A percentile compares a stretch with the other conserved stretches of the same genome.
phyloP scores from a whole-genome alignment of 768 basidiomycete genomes.

The Hygrophorus pudorinus region DNA sequence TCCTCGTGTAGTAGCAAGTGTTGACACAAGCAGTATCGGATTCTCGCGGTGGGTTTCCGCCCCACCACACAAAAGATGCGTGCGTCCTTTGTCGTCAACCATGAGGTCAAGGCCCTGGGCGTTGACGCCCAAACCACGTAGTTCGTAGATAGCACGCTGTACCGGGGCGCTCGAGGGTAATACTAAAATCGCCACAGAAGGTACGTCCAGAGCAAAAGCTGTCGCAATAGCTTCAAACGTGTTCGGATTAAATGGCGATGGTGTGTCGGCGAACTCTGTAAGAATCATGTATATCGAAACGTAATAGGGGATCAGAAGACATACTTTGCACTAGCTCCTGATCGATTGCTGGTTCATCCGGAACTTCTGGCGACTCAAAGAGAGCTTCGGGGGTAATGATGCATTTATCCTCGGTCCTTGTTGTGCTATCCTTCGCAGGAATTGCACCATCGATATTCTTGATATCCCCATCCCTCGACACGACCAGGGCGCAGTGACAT shows the following conservation, averaged over 20 bases:
- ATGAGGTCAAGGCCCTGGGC: slow-evolving; percentile 52
- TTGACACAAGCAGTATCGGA: slow-evolving; percentile 58
- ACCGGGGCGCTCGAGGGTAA: slow-evolving; percentile 54
- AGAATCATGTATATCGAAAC: slow-evolving; percentile 7
- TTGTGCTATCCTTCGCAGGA: slow-evolving; percentile 17
- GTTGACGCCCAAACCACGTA: slow-evolving; percentile 56
- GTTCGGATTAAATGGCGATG: slow-evolving; percentile 45
- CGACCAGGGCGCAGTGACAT: slow-evolving; percentile 51
- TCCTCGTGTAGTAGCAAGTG: slow-evolving; percentile 61
- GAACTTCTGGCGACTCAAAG: slow-evolving; percentile 4
- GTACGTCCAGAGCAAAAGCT: slow-evolving; percentile 65
- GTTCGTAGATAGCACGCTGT: slow-evolving; percentile 51
- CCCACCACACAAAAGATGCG: slow-evolving; percentile 29
- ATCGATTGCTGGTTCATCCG: slow-evolving; percentile 9
- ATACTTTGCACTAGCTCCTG: slow-evolving; percentile 16
- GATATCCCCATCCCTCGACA: slow-evolving; percentile 40
- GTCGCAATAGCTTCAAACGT: slow-evolving; percentile 61
- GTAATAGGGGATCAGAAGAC: slow-evolving; percentile 5
- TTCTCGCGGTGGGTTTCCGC: slow-evolving; percentile 28
- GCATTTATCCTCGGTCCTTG: slow-evolving; percentile 11
- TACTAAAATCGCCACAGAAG: slow-evolving; percentile 56
- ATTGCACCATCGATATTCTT: slow-evolving; percentile 46
- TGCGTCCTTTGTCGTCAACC: slow-evolving; percentile 30
- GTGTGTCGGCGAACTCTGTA: slow-evolving; percentile 33
- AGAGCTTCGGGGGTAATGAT: slow-evolving; percentile 8